Evolutionary conservation across 2,329 filamentous ascomycete genomes (phyloP), one percentile per base, ranked within the genome.

Genomic region (Gaeumannomyces sp.): DNA sequence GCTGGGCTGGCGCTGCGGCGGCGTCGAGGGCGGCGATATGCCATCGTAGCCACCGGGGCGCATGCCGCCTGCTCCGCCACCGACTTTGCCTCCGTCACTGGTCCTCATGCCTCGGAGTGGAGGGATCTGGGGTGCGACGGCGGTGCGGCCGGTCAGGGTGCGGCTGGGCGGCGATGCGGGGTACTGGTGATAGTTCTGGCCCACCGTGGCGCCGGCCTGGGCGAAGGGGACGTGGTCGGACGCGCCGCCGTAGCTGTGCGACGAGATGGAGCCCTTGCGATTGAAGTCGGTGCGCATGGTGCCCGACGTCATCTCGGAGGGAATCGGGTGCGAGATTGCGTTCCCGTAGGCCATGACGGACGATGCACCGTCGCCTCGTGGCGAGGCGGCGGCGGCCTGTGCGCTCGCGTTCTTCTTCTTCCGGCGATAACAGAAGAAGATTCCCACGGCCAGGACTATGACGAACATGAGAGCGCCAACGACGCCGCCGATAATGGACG

Each of bases 311-410:
- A 74, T 70, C 64, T 76, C 72, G 60, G 83, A 75, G 64, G 86
- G 78, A 67, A 88, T 79, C 66, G 88, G 79, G 70, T 87, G 81
- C 67, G 83, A 86, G 69, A 88, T 82, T 63, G 84, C 79, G 69
- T 81, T 81, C 66, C 79, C 77, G 64, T 63, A 80, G 45, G 45
- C 45, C 45, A 81, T 5, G 76, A 77, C 31, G 78, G 72, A 65
- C 56, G 67, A 68, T 38, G 62, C 64, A 14, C 67, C 33, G 38
- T 67, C 64, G 56, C 29, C 53, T 50, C 66, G 60, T 22, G 60
- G 61, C 56, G 28, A 22, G 19, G 45, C 62, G 45, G 58, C 50
- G 45, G 45, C 45, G 57, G 35, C 65, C 35, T 61, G 59, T 62
- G 62, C 64, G 60, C 59, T 61, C 62, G 68, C 62, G 65, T 69